phyloP scores from a whole-genome alignment of 1,284 basidiomycete species.

The Neonothopanus nambi region DNA sequence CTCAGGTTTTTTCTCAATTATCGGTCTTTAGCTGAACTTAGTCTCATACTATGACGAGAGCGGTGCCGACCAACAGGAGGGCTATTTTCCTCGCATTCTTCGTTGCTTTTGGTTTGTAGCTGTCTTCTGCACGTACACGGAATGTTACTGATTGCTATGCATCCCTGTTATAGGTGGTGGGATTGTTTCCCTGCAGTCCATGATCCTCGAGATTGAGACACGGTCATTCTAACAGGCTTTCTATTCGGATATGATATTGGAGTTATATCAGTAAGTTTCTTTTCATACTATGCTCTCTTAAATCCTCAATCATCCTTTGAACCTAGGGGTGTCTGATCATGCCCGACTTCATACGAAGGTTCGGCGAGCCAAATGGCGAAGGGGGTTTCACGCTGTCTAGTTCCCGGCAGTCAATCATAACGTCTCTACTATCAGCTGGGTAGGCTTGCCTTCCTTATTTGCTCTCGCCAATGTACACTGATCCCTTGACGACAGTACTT shows the following conservation, averaged over 20 bases:
- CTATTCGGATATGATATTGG: conserved; percentile 72
- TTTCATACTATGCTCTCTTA: background rate
- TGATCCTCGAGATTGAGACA: background rate
- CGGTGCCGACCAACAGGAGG: conserved; percentile 55
- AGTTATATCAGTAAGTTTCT: conserved; percentile 52
- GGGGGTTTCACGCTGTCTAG: conserved; percentile 57
- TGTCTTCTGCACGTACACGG: too few relatives aligned
- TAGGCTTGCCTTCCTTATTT: too few relatives aligned
- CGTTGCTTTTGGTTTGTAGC: conserved; percentile 39
- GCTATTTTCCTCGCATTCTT: conserved; percentile 64
- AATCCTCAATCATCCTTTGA: background rate
- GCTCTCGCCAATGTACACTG: conserved; percentile 3
- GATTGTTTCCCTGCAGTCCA: background rate
- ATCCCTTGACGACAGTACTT: conserved; percentile 45
- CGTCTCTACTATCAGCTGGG: conserved; percentile 78
- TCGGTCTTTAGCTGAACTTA: too few relatives aligned
- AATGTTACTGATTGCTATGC: too few relatives aligned
- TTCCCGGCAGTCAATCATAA: conserved; percentile 69
- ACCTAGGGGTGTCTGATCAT: conserved; percentile 76
- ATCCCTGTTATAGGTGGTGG: conserved; percentile 25
- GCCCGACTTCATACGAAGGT: conserved; percentile 72
- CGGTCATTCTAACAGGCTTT: conserved; percentile 52
- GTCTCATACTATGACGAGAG: too few relatives aligned
- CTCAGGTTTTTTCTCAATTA: too few relatives aligned
- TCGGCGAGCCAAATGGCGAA: conserved; percentile 53